These are phyloP conservation scores for Spongiforma sp. DNA, from an alignment of 1,284 basidiomycete species.

Conservation along the genomic window DNA sequence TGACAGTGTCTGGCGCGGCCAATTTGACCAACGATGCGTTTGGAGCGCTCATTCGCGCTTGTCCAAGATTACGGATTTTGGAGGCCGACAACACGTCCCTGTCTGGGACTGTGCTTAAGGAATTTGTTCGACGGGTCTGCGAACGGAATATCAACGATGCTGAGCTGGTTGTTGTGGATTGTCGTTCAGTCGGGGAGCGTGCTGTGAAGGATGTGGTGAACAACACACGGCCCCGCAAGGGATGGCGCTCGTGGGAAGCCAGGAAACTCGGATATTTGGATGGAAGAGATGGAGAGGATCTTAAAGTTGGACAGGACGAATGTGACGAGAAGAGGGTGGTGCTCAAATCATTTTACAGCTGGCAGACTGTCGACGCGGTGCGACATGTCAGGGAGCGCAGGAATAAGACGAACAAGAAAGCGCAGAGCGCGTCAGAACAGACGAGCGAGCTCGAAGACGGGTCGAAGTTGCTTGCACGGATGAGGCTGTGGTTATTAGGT, in stretches of 20 bases:
- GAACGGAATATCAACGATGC: conserved; percentile 56
- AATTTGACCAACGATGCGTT: conserved; percentile 70
- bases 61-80: conserved; percentile 65
- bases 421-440: conserved; percentile 40
- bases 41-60: conserved; percentile 65
- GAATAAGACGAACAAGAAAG: conserved; percentile 49
- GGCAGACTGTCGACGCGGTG: conserved; percentile 83
- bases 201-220: conserved; percentile 61
- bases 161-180: conserved; percentile 75
- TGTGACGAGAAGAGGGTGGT: conserved; percentile 75
- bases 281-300: conserved; percentile 62
- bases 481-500: conserved; percentile 32
- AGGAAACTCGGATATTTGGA: conserved; percentile 71
- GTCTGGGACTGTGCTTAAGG: conserved; percentile 62
- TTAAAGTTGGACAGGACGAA: conserved; percentile 74
- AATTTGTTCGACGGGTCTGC: conserved; percentile 66
- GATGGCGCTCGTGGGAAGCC: conserved; percentile 74
- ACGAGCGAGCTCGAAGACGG: conserved; percentile 30
- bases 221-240: conserved; percentile 68
- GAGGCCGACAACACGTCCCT: conserved; percentile 84
- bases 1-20: conserved; percentile 73
- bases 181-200: conserved; percentile 68
- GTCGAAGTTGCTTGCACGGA: conserved; percentile 16
- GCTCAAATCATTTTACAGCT: conserved; percentile 86
- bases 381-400: conserved; percentile 60